Evolutionary conservation across 2,329 filamentous ascomycete species (phyloP).

Genomic region (Xylariaceae sp.): DNA sequence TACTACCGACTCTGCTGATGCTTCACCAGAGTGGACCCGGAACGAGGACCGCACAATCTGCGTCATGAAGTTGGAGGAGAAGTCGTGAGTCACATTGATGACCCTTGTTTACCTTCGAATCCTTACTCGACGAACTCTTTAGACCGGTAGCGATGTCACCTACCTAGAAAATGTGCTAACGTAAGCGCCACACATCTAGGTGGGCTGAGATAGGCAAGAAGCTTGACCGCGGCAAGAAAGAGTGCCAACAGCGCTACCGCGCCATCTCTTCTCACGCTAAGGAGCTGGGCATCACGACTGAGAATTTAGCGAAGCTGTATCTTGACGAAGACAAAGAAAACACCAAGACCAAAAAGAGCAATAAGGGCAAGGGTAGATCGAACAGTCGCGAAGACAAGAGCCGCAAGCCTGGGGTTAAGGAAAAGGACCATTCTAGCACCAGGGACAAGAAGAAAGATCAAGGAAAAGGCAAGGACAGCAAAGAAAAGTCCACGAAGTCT

Average conservation of each 20-base stretch:
- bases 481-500: no score
- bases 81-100: constrained; percentile 22
- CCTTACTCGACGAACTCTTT: background rate
- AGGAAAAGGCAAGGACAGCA: background rate
- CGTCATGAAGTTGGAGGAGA: constrained; percentile 20
- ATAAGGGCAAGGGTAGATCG: background rate
- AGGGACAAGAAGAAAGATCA: background rate
- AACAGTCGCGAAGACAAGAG: background rate
- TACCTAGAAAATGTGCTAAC: constrained; percentile 7
- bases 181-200: constrained; percentile 5
- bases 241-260: constrained; percentile 24
- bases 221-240: constrained; percentile 17
- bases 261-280: constrained; percentile 17
- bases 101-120: background rate
- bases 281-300: constrained; percentile 20
- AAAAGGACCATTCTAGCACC: no score
- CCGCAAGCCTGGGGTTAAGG: background rate
- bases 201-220: constrained; percentile 27
- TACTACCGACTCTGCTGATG: constrained; percentile 8
- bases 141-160: no score
- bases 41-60: constrained; percentile 31
- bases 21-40: constrained; percentile 22
- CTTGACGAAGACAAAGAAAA: constrained; percentile 8
- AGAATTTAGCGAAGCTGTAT: constrained; percentile 20
- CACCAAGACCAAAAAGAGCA: constrained; percentile 1